Percentiles rank a stretch among this genome's conserved stretches.
phyloP scores from a whole-genome alignment of 2,329 filamentous ascomycete species.

The Metarhizium album region DNA sequence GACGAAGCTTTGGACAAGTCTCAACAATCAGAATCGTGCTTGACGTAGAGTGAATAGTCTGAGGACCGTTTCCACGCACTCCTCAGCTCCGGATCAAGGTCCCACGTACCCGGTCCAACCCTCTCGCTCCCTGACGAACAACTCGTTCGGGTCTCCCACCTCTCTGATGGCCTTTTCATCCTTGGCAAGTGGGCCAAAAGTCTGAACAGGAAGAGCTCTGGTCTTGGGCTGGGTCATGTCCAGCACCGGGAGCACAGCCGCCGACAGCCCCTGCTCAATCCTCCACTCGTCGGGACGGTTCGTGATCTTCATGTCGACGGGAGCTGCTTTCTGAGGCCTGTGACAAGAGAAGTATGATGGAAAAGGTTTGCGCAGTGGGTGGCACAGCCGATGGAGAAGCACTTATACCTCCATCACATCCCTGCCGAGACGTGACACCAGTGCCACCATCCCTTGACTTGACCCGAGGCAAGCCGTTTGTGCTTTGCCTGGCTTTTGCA shows the following conservation, averaged over 20 bases:
- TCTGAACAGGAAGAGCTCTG: conserved; percentile 16
- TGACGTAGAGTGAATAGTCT: too few species aligned
- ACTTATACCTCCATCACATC: too few species aligned
- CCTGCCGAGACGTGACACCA: too few species aligned
- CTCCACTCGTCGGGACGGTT: conserved; percentile 37
- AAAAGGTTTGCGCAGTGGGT: conserved; percentile 17
- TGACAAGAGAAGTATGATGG: conserved; percentile 26
- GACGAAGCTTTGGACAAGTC: conserved; percentile 35
- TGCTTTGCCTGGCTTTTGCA: too few species aligned
- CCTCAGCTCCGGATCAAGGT: neutral
- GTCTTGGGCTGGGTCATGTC: conserved; percentile 32
- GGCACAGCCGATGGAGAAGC: too few species aligned
- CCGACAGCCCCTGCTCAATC: conserved; percentile 40
- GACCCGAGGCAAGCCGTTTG: too few species aligned
- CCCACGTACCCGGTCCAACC: conserved; percentile 23
- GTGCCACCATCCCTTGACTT: too few species aligned
- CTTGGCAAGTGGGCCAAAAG: conserved; percentile 22
- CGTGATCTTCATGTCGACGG: neutral
- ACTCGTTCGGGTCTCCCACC: conserved; percentile 24
- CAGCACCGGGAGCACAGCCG: conserved; percentile 32
- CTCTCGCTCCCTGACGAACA: conserved; percentile 18
- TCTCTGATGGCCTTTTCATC: conserved; percentile 29
- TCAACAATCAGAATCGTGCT: neutral
- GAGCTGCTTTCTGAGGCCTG: neutral
- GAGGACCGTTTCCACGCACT: neutral